Base-by-base conservation (phyloP, 176 grass and related monocot genomes). In the Rhynchospora pubera region DNA sequence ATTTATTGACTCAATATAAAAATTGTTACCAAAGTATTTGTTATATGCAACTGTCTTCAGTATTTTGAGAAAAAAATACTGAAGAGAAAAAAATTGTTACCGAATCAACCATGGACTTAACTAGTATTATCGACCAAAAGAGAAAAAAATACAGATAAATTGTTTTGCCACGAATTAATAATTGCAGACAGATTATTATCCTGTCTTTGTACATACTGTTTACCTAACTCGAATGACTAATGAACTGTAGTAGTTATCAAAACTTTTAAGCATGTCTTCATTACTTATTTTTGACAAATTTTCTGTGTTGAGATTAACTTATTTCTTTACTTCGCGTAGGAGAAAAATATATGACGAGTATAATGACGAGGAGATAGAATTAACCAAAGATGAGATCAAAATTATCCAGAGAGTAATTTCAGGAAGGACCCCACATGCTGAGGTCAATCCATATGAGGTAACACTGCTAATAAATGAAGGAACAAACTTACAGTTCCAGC, bases 401-500 rank as follows among this genome's bases (percentile, higher is more conserved):
- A 76, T 93, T 74, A 99, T 99, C 66, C 83, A 84, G 84, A 95
- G 93, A 85, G 43, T 99, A 78, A 72, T 99, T 82, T 91, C 82
- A 59, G 97, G 97, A 66, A 93, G 91, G 83, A 91, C 97, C 75
- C 97, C 97, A 79, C 97, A 96, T 39, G 52, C 84, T 45, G 91
- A 83, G 85, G 86, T 95, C 80, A 89, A 99, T 93, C 91, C 97
- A 80, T 93, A 96, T 91, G 87, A 92, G 80, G 97, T 99, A 85
- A 76, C 87, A 90, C 19, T 57, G 48, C 48, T 51, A 51, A 51
- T 7, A 51, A 51, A 51, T 7, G 48, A 51, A 51, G 10, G 10
- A 51, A 51, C 26, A 28, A 28, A 28, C 0, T 28, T 28, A 28
- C 26, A 28, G 26, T 28, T 28, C 26, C 26, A 28, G 26, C 26